Percentiles rank a stretch among this genome's conserved stretches.
Conservation (phyloP, 148 eudicot species). For the Fallopia convolvulus region DNA sequence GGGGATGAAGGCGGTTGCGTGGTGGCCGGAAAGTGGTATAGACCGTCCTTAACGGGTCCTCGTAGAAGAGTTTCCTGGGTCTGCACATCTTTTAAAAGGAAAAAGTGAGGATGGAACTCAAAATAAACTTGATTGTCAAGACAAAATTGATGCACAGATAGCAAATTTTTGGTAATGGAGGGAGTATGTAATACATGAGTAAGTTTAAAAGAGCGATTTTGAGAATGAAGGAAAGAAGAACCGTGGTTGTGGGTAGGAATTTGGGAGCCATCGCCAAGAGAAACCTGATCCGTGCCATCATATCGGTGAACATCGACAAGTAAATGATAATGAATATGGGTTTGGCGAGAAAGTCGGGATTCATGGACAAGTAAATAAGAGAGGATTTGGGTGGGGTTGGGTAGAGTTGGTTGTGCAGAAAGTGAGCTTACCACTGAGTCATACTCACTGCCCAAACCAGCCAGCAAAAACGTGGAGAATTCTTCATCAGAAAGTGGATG, state of each 20-base stretch:
- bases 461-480: neutral
- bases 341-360: neutral
- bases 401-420: neutral
- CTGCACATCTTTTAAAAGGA: too few relatives aligned
- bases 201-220: too few relatives aligned
- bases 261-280: neutral
- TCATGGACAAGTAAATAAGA: neutral
- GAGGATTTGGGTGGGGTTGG: neutral
- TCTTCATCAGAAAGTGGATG: neutral
- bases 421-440: neutral
- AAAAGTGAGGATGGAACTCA: too few relatives aligned
- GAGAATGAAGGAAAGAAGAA: neutral
- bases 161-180: too few relatives aligned
- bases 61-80: too few relatives aligned
- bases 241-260: neutral
- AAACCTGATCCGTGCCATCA: neutral
- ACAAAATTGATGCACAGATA: too few relatives aligned
- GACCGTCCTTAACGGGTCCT: too few relatives aligned
- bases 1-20: too few relatives aligned
- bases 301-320: neutral
- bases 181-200: too few relatives aligned
- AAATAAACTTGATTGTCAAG: too few relatives aligned
- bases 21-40: too few relatives aligned
- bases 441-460: neutral
- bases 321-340: too few relatives aligned